Evolutionary conservation across 108 stramenopile genomes (phyloP).

Genomic region (Poteriospumella lacustris): DNA sequence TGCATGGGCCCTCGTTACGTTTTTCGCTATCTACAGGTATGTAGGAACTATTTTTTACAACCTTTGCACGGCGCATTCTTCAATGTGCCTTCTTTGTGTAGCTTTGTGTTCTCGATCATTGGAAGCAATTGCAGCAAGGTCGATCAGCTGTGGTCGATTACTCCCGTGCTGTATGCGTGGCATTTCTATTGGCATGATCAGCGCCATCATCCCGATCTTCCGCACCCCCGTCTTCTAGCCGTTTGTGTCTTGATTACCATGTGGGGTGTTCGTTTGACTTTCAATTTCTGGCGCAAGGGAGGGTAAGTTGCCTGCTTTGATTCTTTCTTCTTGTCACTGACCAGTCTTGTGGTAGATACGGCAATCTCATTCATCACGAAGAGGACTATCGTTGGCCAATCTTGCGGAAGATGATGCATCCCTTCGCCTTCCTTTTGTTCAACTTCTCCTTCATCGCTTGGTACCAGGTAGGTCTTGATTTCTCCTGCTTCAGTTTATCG

Average conservation of each 20-base stretch:
- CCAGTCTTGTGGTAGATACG: background rate
- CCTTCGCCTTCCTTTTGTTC: constrained; percentile 13
- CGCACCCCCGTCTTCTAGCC: background rate
- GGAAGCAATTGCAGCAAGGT: constrained; percentile 12
- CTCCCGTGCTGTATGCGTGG: constrained; percentile 12
- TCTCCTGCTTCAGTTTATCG: no score
- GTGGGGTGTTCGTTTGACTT: constrained; percentile 26
- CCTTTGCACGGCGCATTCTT: no score
- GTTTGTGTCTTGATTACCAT: constrained; percentile 10
- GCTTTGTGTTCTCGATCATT: constrained; percentile 23
- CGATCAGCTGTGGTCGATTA: constrained; percentile 24
- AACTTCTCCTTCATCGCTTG: constrained; percentile 11
- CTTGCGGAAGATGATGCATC: constrained; percentile 20
- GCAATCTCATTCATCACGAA: constrained; percentile 24
- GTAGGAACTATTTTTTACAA: no score
- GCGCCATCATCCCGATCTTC: background rate
- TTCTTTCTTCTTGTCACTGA: background rate
- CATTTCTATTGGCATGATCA: constrained; percentile 3
- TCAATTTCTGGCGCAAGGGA: constrained; percentile 18
- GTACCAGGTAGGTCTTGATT: constrained; percentile 3
- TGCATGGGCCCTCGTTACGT: no score
- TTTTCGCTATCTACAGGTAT: no score
- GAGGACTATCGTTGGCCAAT: constrained; percentile 32
- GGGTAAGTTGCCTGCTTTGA: background rate
- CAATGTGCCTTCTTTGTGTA: constrained; percentile 1